A percentile compares a stretch with the other conserved stretches of the same genome.
Evolutionary conservation across 768 basidiomycete species (phyloP).

Genomic region (Podaxis sp.): DNA sequence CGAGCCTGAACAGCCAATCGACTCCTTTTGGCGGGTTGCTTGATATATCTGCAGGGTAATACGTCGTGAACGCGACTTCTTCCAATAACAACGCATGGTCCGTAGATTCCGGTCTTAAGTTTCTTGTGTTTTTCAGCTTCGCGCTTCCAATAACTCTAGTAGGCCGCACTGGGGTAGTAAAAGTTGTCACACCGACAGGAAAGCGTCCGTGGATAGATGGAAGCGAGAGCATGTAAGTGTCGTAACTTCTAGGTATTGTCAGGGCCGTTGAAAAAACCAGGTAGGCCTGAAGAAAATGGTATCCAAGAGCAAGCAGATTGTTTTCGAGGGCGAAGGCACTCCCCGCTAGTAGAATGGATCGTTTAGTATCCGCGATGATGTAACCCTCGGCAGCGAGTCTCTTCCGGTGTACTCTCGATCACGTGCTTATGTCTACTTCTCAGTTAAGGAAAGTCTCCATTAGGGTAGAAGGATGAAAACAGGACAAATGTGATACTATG

Average conservation of each 20-base stretch:
- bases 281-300: not conserved
- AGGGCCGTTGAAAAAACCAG: not conserved
- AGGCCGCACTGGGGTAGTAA: conserved; percentile 44
- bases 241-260: not conserved
- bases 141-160: conserved; percentile 39
- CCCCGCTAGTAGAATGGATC: not conserved
- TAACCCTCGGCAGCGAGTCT: no score
- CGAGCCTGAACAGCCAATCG: conserved; percentile 59
- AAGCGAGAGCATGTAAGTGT: conserved; percentile 41
- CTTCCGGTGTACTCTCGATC: not conserved
- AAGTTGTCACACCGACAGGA: conserved; percentile 61
- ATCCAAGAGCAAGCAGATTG: not conserved
- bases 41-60: conserved; percentile 55
- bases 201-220: conserved; percentile 44
- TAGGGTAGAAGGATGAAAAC: not conserved
- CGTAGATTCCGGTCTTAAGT: conserved; percentile 24
- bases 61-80: conserved; percentile 64
- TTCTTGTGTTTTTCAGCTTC: conserved; percentile 30
- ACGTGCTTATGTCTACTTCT: not conserved
- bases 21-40: conserved; percentile 39
- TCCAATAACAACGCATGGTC: conserved; percentile 52
- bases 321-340: not conserved
- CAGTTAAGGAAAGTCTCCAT: not conserved
- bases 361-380: not conserved
- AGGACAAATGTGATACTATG: not conserved